Percentiles rank a stretch among this genome's conserved stretches.
Evolutionary conservation across 78 protist genomes (phyloP).

Genomic region (Speleostelium caveatum): DNA sequence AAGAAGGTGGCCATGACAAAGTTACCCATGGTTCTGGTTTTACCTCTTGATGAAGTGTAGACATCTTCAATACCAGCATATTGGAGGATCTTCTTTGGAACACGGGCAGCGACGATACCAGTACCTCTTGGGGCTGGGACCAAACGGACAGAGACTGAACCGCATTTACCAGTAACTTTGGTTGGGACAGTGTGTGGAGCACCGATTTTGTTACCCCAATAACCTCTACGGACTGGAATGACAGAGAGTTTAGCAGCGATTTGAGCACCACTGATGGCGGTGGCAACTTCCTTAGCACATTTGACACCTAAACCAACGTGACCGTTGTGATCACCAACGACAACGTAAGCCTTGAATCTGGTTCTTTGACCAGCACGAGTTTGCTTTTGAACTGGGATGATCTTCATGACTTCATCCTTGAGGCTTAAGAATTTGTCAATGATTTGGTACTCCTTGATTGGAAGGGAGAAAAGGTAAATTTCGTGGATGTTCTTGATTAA

Average conservation of each 20-base stretch:
- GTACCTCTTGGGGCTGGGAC: conserved; percentile 99
- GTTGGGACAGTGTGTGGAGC: conserved; percentile 99
- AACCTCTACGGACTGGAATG: conserved; percentile 99
- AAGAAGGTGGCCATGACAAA: conserved; percentile 97
- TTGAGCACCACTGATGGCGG: conserved; percentile 99
- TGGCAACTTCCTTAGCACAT: conserved; percentile 99
- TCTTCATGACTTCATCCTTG: conserved; percentile 99
- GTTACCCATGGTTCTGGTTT: conserved; percentile 99
- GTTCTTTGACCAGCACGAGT: conserved; percentile 99
- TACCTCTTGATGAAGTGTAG: conserved; percentile 97
- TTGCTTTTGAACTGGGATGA: conserved; percentile 99
- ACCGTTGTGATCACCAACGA: conserved; percentile 96
- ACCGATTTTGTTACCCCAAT: conserved; percentile 99
- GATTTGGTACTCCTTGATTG: conserved; percentile 99
- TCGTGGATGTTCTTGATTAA: conserved; percentile 97
- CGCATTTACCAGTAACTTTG: conserved; percentile 99
- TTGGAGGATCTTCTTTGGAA: conserved; percentile 97
- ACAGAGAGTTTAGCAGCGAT: conserved; percentile 97
- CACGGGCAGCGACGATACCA: conserved; percentile 99
- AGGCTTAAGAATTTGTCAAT: conserved; percentile 95
- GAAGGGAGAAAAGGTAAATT: conserved; percentile 98
- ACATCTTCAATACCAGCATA: conserved; percentile 99
- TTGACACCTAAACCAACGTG: conserved; percentile 99
- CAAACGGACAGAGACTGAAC: conserved; percentile 98
- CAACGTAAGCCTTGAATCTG: conserved; percentile 98